These are phyloP conservation scores for Sequoia sempervirens DNA, from an alignment of 75 land plant species.

Conservation along the genomic window DNA sequence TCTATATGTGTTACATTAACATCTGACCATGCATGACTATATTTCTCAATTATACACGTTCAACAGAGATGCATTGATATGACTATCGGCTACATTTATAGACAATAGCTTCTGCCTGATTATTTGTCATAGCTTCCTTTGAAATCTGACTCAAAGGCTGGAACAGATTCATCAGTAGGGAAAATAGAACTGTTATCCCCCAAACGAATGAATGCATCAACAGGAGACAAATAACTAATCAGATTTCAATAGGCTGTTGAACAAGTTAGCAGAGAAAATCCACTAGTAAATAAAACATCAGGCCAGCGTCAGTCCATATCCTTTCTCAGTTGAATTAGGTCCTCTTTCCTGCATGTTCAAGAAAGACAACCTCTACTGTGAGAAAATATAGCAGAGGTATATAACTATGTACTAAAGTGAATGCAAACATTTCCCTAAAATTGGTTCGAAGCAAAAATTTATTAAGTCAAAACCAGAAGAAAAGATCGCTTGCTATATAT, in stretches of 20 bases:
- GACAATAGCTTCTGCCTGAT: background rate
- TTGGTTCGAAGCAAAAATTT: background rate
- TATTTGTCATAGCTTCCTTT: constrained; percentile 1
- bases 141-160: background rate
- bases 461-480: background rate
- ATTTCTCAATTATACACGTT: constrained; percentile 8
- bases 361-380: background rate
- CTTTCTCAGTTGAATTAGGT: background rate
- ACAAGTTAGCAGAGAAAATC: background rate
- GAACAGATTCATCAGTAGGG: background rate
- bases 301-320: background rate
- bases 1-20: background rate
- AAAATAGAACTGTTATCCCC: background rate
- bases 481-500: background rate
- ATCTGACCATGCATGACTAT: background rate
- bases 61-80: constrained; percentile 1
- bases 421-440: background rate
- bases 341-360: background rate
- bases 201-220: background rate
- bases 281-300: background rate
- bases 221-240: background rate
- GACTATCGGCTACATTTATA: background rate
- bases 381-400: background rate
- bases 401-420: background rate
- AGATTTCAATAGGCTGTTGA: background rate